Conservation (phyloP, 768 basidiomycete genomes). For the Suillus decipiens region DNA sequence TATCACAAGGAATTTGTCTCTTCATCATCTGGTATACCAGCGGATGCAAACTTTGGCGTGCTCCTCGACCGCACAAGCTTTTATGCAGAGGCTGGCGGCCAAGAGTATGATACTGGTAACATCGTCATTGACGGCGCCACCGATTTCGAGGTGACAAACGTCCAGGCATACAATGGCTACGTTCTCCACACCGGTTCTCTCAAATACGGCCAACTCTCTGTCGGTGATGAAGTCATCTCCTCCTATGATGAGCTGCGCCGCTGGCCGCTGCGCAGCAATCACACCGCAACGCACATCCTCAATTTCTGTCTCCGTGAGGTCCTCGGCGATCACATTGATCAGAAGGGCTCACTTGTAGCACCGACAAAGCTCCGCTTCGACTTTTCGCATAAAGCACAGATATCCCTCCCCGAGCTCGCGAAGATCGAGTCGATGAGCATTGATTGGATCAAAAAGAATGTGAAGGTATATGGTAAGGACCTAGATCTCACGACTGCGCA, state of each 20-base stretch:
- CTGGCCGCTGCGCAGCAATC: constrained; percentile 96
- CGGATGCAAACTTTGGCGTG: constrained; percentile 75
- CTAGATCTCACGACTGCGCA: constrained; percentile 74
- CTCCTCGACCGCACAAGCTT: constrained; percentile 92
- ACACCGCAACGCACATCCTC: constrained; percentile 98
- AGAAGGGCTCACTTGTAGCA: constrained; percentile 96
- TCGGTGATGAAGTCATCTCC: constrained; percentile 82
- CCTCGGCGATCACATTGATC: constrained; percentile 96
- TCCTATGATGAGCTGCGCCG: constrained; percentile 96
- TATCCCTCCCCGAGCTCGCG: constrained; percentile 70
- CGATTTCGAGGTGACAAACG: constrained; percentile 92
- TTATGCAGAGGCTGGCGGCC: constrained; percentile 97
- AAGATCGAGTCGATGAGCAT: constrained; percentile 84
- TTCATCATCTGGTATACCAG: constrained; percentile 67
- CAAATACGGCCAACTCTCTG: constrained; percentile 81
- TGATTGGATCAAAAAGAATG: constrained; percentile 90
- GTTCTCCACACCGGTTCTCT: constrained; percentile 90
- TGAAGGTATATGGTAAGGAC: constrained; percentile 87
- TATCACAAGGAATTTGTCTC: constrained; percentile 71
- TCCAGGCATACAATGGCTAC: constrained; percentile 94
- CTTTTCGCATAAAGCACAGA: constrained; percentile 93
- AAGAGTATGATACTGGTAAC: constrained; percentile 95
- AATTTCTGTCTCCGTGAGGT: constrained; percentile 92
- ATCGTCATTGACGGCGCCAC: constrained; percentile 90
- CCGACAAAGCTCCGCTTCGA: constrained; percentile 96